phyloP scores from a whole-genome alignment of 768 basidiomycete species.

The Austroboletus eburneus region DNA sequence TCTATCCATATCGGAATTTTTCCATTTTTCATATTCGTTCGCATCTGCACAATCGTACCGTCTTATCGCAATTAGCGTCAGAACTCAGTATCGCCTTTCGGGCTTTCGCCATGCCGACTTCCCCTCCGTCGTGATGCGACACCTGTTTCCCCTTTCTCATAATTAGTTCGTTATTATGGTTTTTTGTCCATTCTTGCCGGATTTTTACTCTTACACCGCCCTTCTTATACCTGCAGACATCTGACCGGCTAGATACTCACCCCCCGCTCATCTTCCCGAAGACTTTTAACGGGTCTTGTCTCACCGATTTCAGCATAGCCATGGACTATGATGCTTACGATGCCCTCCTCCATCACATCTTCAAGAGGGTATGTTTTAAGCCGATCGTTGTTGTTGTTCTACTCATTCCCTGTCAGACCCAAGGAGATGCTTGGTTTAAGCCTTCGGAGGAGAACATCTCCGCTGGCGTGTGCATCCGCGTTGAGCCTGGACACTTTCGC shows the following conservation, averaged over 20 bases:
- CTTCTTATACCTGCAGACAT: conserved; percentile 30
- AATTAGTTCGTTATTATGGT: conserved; percentile 1
- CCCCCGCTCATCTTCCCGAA: conserved; percentile 1
- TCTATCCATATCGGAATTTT: conserved; percentile 18
- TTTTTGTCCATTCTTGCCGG: neutral
- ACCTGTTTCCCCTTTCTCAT: neutral
- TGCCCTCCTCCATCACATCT: conserved; percentile 75
- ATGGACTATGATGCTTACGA: conserved; percentile 73
- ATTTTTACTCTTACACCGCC: neutral
- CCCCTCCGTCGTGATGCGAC: neutral
- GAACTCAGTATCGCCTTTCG: conserved; percentile 5
- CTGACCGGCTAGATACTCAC: neutral
- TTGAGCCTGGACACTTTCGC: conserved; percentile 65
- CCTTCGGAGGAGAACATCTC: conserved; percentile 79
- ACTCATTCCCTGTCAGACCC: conserved; percentile 46
- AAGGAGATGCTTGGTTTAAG: conserved; percentile 83
- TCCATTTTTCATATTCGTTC: conserved; percentile 7
- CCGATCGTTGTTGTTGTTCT: neutral
- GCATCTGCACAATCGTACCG: neutral
- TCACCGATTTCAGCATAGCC: conserved; percentile 15
- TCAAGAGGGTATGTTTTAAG: conserved; percentile 54
- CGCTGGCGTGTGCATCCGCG: conserved; percentile 72
- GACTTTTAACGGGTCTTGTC: neutral
- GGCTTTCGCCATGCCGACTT: conserved; percentile 2
- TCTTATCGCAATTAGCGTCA: conserved; percentile 21